Percentiles rank a stretch among this genome's conserved stretches.
These are phyloP conservation scores for Gypsophila paniculata DNA, from an alignment of 179 eudicot genomes.

Conservation along the genomic window DNA sequence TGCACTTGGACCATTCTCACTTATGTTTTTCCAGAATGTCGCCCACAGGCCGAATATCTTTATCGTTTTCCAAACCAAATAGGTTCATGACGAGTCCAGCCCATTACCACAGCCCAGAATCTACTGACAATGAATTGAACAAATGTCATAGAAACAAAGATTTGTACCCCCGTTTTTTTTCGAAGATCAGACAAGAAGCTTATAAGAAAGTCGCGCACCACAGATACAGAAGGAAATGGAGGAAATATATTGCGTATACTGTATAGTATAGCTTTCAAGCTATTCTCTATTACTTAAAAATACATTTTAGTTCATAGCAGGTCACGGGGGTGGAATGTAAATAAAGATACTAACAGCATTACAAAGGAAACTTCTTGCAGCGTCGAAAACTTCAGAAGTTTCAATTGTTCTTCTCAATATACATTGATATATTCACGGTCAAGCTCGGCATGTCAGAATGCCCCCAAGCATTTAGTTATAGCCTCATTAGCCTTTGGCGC, in stretches of 20 bases:
- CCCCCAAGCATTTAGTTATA: constrained; percentile 39
- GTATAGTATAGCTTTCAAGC: constrained; percentile 12
- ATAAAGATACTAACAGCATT: constrained; percentile 14
- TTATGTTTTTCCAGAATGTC: too few relatives aligned
- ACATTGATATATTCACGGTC: constrained; percentile 18
- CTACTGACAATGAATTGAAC: too few relatives aligned
- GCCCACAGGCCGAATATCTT: too few relatives aligned
- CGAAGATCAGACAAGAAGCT: constrained; percentile 12
- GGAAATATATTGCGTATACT: constrained; percentile 8
- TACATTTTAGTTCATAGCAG: neutral
- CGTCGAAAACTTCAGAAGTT: neutral
- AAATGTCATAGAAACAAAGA: too few relatives aligned
- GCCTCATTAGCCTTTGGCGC: constrained; percentile 67
- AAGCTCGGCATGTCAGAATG: constrained; percentile 1
- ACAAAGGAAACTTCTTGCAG: neutral
- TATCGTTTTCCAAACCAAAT: too few relatives aligned
- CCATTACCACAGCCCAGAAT: too few relatives aligned
- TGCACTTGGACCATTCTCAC: too few relatives aligned
- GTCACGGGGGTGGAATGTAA: neutral
- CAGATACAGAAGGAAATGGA: neutral
- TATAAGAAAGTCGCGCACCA: neutral
- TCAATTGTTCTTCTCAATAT: too few relatives aligned
- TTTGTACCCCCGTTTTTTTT: too few relatives aligned
- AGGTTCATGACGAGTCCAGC: too few relatives aligned
- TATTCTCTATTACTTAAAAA: constrained; percentile 9